Evolutionary conservation across 1,284 basidiomycete species (phyloP), one percentile per base, ranked within the genome.

Genomic region (Leccinum angustisporum): DNA sequence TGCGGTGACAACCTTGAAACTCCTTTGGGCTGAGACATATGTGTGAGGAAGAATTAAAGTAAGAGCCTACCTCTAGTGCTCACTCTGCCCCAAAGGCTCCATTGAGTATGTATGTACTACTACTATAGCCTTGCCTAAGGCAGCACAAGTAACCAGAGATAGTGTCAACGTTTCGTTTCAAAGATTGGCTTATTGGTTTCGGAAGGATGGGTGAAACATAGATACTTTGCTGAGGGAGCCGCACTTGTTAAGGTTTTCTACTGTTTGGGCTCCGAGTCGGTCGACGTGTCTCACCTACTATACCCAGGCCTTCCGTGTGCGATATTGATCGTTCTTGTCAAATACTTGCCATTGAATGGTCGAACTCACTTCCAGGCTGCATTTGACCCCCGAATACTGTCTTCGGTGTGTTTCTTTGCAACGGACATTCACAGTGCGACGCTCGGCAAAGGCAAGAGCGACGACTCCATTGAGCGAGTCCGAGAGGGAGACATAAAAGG

Each of bases 331-430:
- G 8, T 57, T 56, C 52, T 55, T 52, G 21, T 61, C 16, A 65
- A 84, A 85, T 84, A 87, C 9, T 87, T 69, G 84, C 48, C 85
- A 87, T 75, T 68, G 79, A 72, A 54, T 31, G 5, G 4, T 66
- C 33, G 27, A 4, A 9, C 3, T 57, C 18, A 63, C 58, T 58
- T 54, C 33, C 3, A 71, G 91, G 91, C 91, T 60, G 91, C 93
- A 0, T 95, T 97, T 72, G 90, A 97, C 73, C 78, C 83, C 6
- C 86, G 95, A 43, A 84, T 97, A n/a, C 80, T 93, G 6, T 81
- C 94, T 1, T 83, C 91, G 0, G 91, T 96, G 58, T 96, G 95
- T 77, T 97, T 93, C 80, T 97, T 97, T 74, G 93, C 91, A 7
- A 97, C 95, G 5, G 94, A 95, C 73, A 85, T 97, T 60, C 91